Conservation (phyloP, 2,329 filamentous ascomycete species). For the Monilinia laxa region DNA sequence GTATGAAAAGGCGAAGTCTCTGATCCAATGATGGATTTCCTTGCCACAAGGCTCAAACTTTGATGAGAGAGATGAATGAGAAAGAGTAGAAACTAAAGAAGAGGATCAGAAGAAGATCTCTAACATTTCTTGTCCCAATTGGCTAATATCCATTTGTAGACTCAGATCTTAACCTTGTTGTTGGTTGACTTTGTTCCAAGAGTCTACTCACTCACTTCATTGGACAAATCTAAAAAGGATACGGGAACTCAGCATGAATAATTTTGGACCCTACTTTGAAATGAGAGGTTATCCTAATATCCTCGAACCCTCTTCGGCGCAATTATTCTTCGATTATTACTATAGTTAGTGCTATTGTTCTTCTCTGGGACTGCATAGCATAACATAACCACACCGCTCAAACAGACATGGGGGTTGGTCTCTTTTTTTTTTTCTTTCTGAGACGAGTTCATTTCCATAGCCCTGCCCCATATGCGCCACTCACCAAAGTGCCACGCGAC, state of each 20-base stretch:
- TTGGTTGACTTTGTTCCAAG: background rate
- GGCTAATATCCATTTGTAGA: constrained; percentile 38
- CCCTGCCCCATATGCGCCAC: constrained; percentile 29
- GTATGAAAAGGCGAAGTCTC: constrained; percentile 6
- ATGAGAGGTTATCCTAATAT: constrained; percentile 25
- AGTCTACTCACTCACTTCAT: background rate
- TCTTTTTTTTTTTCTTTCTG: background rate
- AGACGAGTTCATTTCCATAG: constrained; percentile 25
- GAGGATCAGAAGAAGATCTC: constrained; percentile 21
- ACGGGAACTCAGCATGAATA: constrained; percentile 21
- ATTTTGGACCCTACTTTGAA: constrained; percentile 29
- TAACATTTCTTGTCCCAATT: constrained; percentile 29
- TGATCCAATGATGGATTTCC: constrained; percentile 6
- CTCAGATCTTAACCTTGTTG: constrained; percentile 6
- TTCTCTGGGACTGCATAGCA: constrained; percentile 30
- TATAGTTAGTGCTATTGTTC: constrained; percentile 29
- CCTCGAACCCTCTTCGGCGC: constrained; percentile 28
- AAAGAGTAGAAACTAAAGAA: background rate
- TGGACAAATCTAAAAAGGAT: background rate
- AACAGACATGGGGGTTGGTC: constrained; percentile 34
- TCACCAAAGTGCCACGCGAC: constrained; percentile 25
- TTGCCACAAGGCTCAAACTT: constrained; percentile 18
- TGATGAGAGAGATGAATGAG: background rate
- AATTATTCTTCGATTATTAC: background rate
- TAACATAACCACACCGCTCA: constrained; percentile 36